Evolutionary conservation across 75 land plant genomes (phyloP).

Genomic region (Sequoiadendron giganteum): DNA sequence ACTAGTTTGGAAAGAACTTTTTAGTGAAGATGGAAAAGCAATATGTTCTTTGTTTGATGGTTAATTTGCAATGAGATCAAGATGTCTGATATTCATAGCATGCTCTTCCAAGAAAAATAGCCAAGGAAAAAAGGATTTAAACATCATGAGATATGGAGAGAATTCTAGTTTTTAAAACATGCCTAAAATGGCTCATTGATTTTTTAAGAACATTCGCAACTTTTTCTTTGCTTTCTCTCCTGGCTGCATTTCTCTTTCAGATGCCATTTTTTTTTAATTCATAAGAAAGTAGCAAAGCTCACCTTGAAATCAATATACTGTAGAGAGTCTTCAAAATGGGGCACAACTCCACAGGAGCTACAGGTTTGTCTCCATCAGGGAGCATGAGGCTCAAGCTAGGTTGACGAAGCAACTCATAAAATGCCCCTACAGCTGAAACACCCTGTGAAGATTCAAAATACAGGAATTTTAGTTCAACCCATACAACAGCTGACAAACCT

Average conservation of each 20-base stretch:
- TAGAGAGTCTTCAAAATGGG: constrained; percentile 47
- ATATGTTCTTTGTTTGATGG: background rate
- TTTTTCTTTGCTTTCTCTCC: background rate
- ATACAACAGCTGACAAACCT: background rate
- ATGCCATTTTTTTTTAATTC: background rate
- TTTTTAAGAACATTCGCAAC: background rate
- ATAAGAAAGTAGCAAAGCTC: background rate
- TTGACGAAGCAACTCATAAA: constrained; percentile 47
- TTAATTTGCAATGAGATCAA: background rate
- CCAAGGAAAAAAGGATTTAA: background rate
- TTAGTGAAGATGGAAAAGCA: background rate
- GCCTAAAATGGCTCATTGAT: too few relatives aligned
- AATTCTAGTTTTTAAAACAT: background rate
- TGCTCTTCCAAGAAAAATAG: background rate
- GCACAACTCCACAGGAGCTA: constrained; percentile 49
- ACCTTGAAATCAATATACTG: constrained; percentile 49
- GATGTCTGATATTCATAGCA: background rate
- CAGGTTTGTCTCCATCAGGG: constrained; percentile 37
- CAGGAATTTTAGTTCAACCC: background rate
- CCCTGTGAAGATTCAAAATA: constrained; percentile 26
- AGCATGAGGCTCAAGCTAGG: constrained; percentile 49
- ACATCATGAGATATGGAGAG: background rate
- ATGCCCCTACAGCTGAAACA: constrained; percentile 56
- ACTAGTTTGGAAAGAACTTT: background rate
- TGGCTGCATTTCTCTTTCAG: background rate